Conservation (phyloP, 495 filamentous ascomycete genomes). For the Xylaria castorea region DNA sequence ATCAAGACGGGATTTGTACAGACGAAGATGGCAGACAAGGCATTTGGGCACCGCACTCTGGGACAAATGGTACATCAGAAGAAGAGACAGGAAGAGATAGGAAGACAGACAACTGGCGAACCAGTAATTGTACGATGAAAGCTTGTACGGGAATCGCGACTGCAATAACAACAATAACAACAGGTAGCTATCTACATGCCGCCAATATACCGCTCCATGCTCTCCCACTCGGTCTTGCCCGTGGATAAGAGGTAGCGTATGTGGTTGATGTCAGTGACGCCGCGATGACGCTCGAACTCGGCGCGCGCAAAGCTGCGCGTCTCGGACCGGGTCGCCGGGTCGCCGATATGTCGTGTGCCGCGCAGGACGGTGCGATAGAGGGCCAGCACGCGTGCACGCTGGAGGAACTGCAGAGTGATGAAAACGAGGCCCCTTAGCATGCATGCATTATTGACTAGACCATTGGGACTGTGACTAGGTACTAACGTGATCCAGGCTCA, state of each 20-base stretch:
- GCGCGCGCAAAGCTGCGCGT: slow-evolving; percentile 72
- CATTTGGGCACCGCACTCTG: slow-evolving; percentile 7
- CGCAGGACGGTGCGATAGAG: slow-evolving; percentile 66
- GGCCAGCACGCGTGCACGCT: slow-evolving; percentile 59
- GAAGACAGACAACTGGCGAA: neutral
- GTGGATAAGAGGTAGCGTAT: slow-evolving; percentile 64
- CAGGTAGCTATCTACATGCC: slow-evolving; percentile 47
- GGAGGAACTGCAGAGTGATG: slow-evolving; percentile 60
- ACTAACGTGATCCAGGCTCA: slow-evolving; percentile 60
- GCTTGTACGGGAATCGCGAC: no score
- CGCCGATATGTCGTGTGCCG: slow-evolving; percentile 54
- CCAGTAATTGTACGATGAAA: slow-evolving; percentile 21
- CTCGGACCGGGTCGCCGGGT: slow-evolving; percentile 64
- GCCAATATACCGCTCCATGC: slow-evolving; percentile 64
- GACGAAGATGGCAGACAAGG: neutral
- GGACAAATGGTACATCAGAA: slow-evolving; percentile 5
- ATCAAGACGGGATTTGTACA: slow-evolving; percentile 14
- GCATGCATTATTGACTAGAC: slow-evolving; percentile 7
- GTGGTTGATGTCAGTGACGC: slow-evolving; percentile 69
- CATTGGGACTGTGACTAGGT: neutral
- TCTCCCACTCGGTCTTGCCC: slow-evolving; percentile 66
- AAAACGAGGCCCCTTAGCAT: slow-evolving; percentile 21
- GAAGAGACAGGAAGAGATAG: neutral
- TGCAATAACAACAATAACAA: no score
- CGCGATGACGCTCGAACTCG: slow-evolving; percentile 77